phyloP scores from a whole-genome alignment of 2,329 filamentous ascomycete genomes.

The Penicillium psychrosexuale region DNA sequence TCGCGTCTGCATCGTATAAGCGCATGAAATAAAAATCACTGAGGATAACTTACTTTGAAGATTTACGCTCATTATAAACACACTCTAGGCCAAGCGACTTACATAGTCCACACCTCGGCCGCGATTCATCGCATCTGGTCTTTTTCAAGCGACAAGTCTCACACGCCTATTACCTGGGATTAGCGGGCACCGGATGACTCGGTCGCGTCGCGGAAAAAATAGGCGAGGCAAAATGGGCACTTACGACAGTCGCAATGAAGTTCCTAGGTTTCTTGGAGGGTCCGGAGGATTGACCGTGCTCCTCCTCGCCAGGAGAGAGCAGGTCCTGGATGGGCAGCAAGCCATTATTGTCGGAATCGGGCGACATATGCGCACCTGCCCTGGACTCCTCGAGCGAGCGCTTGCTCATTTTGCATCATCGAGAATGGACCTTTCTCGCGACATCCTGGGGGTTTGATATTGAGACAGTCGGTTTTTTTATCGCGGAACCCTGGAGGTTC shows the following conservation, averaged over 20 bases:
- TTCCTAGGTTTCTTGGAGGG: conserved; percentile 36
- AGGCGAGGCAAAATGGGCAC: background rate
- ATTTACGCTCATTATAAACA: conserved; percentile 52
- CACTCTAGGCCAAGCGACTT: conserved; percentile 50
- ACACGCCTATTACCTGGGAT: conserved; percentile 44
- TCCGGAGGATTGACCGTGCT: conserved; percentile 21
- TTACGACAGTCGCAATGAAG: conserved; percentile 41
- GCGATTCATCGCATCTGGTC: conserved; percentile 55
- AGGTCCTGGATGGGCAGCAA: conserved; percentile 34
- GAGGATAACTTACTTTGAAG: conserved; percentile 46
- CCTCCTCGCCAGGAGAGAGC: conserved; percentile 35
- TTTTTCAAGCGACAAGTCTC: conserved; percentile 54
- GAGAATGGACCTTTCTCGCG: background rate
- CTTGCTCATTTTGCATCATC: conserved; percentile 40
- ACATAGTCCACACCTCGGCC: conserved; percentile 53
- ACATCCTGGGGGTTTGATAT: conserved; percentile 4
- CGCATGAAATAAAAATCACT: background rate
- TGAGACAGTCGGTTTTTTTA: conserved; percentile 4
- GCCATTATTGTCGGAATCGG: conserved; percentile 28
- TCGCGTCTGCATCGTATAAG: conserved; percentile 43
- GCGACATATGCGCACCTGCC: conserved; percentile 18
- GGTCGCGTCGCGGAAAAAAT: background rate
- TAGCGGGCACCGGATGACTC: background rate
- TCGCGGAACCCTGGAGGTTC: background rate
- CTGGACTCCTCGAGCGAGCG: conserved; percentile 34